Conservation (phyloP, 495 filamentous ascomycete genomes). For the Aspergillus steynii region DNA sequence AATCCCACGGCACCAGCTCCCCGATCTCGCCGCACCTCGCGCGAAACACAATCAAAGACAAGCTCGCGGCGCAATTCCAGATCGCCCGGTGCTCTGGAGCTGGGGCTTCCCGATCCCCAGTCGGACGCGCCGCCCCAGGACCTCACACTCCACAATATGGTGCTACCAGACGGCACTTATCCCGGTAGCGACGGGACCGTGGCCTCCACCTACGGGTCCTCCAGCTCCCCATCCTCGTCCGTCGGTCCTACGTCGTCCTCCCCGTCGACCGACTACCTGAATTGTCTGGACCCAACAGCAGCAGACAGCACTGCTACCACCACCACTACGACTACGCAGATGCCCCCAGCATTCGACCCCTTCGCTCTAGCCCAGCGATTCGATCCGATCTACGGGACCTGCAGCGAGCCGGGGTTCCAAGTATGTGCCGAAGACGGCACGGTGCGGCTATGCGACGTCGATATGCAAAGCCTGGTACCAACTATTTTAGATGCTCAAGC, state of each 20-base stretch:
- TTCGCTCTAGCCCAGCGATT: background rate
- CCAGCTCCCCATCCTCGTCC: background rate
- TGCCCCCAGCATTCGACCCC: background rate
- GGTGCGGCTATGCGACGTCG: background rate
- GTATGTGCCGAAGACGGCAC: background rate
- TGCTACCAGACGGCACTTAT: background rate
- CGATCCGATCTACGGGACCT: background rate
- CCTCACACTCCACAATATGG: background rate
- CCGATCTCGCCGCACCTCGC: background rate
- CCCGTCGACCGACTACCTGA: background rate
- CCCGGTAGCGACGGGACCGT: background rate
- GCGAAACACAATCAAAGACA: background rate
- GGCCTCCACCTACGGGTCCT: background rate
- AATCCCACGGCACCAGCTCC: background rate
- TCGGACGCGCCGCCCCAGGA: background rate
- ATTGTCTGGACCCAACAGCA: background rate
- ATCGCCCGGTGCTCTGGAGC: background rate
- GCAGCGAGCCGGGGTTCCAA: background rate
- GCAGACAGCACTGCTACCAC: background rate
- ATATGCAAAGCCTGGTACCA: background rate
- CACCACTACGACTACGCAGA: background rate
- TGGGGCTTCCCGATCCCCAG: background rate
- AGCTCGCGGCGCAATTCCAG: background rate
- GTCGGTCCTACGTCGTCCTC: background rate
- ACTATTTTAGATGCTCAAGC: background rate